Conservation (phyloP, 352 stramenopile genomes). For the Pythium myriotylum region DNA sequence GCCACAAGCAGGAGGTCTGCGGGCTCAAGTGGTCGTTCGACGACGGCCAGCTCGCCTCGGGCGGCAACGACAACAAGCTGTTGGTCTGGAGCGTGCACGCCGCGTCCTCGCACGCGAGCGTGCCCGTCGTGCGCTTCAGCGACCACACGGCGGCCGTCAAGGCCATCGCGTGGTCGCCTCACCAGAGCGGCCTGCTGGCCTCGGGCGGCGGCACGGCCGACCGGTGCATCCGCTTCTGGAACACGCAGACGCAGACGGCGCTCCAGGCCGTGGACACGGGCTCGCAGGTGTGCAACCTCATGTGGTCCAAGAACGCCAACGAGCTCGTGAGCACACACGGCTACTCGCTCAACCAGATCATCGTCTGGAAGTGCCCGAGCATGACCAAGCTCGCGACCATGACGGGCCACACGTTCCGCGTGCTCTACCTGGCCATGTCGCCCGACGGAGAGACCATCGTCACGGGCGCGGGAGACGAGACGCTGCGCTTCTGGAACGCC, state of each 20-base stretch:
- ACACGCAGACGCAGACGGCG: conserved; percentile 90
- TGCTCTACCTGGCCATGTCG: conserved; percentile 97
- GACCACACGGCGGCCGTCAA: conserved; percentile 98
- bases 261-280: conserved; percentile 96
- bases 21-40: conserved; percentile 97
- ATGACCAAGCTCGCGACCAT: conserved; percentile 97
- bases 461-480: conserved; percentile 97
- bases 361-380: conserved; percentile 96
- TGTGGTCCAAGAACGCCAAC: conserved; percentile 97
- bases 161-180: conserved; percentile 96
- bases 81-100: conserved; percentile 93
- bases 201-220: conserved; percentile 96
- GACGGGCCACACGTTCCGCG: conserved; percentile 95
- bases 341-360: conserved; percentile 98
- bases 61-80: conserved; percentile 99
- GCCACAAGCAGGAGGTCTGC: conserved; percentile 92
- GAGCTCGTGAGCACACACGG: conserved; percentile 99
- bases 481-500: conserved; percentile 97
- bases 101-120: conserved; percentile 41
- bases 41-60: conserved; percentile 88
- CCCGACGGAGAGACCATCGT: conserved; percentile 97
- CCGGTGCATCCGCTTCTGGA: conserved; percentile 98
- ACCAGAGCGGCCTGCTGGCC: conserved; percentile 95
- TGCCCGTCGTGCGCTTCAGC: conserved; percentile 90
- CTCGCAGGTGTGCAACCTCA: conserved; percentile 97